Conservation (phyloP, 2,329 filamentous ascomycete species). For the Lachnellula subtilissima region DNA sequence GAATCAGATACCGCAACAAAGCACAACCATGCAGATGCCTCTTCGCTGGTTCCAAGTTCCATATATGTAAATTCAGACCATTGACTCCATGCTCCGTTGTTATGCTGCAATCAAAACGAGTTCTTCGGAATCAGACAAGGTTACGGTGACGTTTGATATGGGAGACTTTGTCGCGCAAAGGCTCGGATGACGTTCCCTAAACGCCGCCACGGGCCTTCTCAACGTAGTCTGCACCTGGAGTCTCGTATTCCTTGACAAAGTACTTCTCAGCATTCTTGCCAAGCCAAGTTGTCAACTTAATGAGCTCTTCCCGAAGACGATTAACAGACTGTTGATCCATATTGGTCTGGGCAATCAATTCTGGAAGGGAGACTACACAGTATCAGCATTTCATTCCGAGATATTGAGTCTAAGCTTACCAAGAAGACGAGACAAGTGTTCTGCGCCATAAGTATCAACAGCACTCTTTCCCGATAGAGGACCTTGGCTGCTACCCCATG, state of each 20-base stretch:
- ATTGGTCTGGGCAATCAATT: constrained; percentile 94
- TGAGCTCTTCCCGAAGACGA: constrained; percentile 81
- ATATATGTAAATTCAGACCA: not conserved
- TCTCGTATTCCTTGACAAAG: constrained; percentile 74
- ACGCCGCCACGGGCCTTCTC: constrained; percentile 50
- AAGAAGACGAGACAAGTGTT: constrained; percentile 84
- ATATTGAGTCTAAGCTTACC: constrained; percentile 51
- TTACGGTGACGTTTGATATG: no score
- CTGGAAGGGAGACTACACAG: constrained; percentile 73
- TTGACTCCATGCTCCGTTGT: not conserved
- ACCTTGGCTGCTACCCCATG: constrained; percentile 58
- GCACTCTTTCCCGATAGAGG: constrained; percentile 66
- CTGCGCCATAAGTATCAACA: constrained; percentile 83
- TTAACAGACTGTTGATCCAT: constrained; percentile 92
- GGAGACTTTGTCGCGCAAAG: no score
- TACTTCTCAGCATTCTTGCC: constrained; percentile 65
- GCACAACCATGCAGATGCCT: not conserved
- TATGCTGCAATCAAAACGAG: not conserved
- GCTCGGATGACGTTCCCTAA: constrained; percentile 1
- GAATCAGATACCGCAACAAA: not conserved
- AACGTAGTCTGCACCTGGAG: constrained; percentile 64
- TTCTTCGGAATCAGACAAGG: no score
- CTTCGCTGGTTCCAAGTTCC: not conserved
- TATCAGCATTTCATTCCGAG: constrained; percentile 8
- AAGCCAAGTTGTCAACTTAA: constrained; percentile 82